Percentiles rank a stretch among this genome's conserved stretches.
phyloP scores from a whole-genome alignment of 768 basidiomycete genomes.

The Amanita inopinata region DNA sequence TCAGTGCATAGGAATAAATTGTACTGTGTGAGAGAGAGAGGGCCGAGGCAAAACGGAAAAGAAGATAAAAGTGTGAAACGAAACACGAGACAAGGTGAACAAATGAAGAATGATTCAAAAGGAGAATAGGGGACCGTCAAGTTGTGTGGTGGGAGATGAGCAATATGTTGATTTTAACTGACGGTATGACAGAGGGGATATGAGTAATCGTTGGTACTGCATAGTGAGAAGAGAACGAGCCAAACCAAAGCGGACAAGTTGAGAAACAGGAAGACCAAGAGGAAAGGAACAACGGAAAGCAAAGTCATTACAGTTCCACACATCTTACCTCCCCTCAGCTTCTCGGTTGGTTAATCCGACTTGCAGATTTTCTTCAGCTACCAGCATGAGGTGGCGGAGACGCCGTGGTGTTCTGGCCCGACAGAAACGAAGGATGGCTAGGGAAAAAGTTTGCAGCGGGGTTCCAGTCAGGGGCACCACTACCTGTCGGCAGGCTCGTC shows the following conservation, averaged over 20 bases:
- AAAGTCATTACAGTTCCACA: conserved; percentile 1
- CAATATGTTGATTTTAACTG: neutral
- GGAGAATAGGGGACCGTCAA: conserved; percentile 7
- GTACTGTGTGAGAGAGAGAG: conserved; percentile 4
- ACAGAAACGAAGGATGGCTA: conserved; percentile 27
- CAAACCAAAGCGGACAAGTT: too few relatives aligned
- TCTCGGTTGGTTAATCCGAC: too few relatives aligned
- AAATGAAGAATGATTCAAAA: conserved; percentile 4
- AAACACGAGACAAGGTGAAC: conserved; percentile 1
- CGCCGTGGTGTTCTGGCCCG: conserved; percentile 35
- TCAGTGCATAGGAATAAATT: conserved; percentile 7
- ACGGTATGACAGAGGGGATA: too few relatives aligned
- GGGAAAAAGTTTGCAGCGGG: conserved; percentile 36
- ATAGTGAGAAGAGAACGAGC: too few relatives aligned
- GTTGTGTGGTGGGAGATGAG: conserved; percentile 11
- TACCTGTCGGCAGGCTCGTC: conserved; percentile 25
- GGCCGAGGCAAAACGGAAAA: conserved; percentile 6
- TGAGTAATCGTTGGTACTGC: neutral
- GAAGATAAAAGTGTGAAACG: conserved; percentile 1
- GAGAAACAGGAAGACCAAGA: too few relatives aligned
- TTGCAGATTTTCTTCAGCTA: conserved; percentile 16
- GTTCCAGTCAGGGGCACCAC: conserved; percentile 38
- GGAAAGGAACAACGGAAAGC: too few relatives aligned
- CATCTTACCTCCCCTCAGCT: neutral
- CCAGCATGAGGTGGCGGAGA: conserved; percentile 36